Evolutionary conservation across 2,329 filamentous ascomycete species (phyloP), one percentile per base, ranked within the genome.

Genomic region (Drechslerella dactyloides): DNA sequence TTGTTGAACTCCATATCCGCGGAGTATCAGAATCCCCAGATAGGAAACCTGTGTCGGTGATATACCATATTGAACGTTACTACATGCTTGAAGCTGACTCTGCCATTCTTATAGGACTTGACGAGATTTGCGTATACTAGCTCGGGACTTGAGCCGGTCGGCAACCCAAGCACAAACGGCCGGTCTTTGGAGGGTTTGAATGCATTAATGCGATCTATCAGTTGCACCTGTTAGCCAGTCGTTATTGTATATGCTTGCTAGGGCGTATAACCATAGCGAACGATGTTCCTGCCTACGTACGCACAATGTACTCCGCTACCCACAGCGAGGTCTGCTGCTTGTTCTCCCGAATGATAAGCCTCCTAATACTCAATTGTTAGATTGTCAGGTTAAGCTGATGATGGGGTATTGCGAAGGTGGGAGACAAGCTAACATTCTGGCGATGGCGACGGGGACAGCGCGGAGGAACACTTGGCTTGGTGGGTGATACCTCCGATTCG

Each of bases 51-150:
- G 19, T 69, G 46, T 56, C 50, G 63, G 37, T 50, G 75, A 81
- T 68, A 84, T 70, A 70, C 66, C 91, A 94, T 94, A 81, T 94
- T 94, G 84, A 96, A 96, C 24, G 91, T 96, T 78, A 94, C 85
- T 77, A 96, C 90, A 88, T 96, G 86, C 78, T 89, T 87, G 79
- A 96, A 96, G 0, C 90, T 93, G 77, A 96, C 87, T 78, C 90
- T 78, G 57, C 75, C 77, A 42, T 78, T 77, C 68, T 80, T 79
- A 76, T 80, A 77, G 40, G 78, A 78, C 74, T 81, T 77, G 54
- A 94, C 90, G 24, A 96, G 84, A 75, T 88, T 84, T 79, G 87
- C 86, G 82, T 96, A 96, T 75, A 94, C 87, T 57, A 86, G 84
- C 73, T 92, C 85, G 1, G 91, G 91, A 74, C 89, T 93, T 76